Base-by-base conservation (phyloP, 345 rosid genomes). In the Eucalyptus cloeziana region DNA sequence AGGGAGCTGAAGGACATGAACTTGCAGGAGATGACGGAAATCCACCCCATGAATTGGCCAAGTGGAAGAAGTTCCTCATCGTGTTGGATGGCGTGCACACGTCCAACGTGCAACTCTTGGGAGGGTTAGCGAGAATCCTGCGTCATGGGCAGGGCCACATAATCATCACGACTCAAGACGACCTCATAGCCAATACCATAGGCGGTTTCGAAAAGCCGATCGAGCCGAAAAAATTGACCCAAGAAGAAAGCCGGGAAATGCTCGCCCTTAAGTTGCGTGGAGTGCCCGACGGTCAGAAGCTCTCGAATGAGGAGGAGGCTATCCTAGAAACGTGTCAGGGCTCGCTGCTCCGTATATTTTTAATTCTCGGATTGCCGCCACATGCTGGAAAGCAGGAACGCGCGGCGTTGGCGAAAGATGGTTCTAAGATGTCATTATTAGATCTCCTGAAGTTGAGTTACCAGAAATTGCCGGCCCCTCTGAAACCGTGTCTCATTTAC, bases 401-500 rank as follows among this genome's bases (percentile, higher is more conserved):
- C 85, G 30, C 43, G 8, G 83, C 25, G 37, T 4, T 60, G 76
- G 89, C 44, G 24, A 2, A 64, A 25, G 56, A 43, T 64, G 3
- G 62, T 54, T 10, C 54, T 19, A 3, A 27, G 50, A 22, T 51
- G 43, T 21, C 49, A 50, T 60, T 5, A 40, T 16, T 8, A 14
- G 76, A 21, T 15, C 7, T 88, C 8, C 44, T 37, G 11, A 11
- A 15, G 11, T 25, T 58, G 47, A 64, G 89, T 47, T 88, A 88
- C 49, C 14, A 49, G 13, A 49, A 4, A 49, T 4, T 49, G 49
- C 49, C 44, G 16, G 67, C 47, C 50, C 51, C 89, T 31, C 79
- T 89, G 56, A 89, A 60, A 87, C 86, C 60, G 24, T 90, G 92
- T 33, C 85, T 91, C 69, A 87, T 86, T 43, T 88, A 91, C 88